A percentile compares a stretch with the other conserved stretches of the same genome.
These are phyloP conservation scores for Arthrobotrys iridis DNA, from an alignment of 2,329 filamentous ascomycete genomes.

Conservation along the genomic window DNA sequence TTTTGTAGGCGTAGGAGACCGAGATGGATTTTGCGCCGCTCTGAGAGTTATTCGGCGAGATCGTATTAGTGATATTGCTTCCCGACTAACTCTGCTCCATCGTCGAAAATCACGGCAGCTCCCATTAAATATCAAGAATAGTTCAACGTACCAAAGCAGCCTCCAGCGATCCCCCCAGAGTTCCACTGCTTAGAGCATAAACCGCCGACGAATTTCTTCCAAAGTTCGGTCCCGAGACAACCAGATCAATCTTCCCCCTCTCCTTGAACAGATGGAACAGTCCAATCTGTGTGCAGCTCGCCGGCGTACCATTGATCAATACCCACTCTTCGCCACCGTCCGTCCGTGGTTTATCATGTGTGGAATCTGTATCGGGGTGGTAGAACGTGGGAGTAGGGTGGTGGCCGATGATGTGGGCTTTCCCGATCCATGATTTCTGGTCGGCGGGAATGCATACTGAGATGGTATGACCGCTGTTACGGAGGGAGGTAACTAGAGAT, in stretches of 20 bases:
- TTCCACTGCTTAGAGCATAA: conserved; percentile 80
- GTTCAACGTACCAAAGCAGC: conserved; percentile 25
- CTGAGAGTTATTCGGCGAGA: not conserved
- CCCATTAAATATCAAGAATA: too few species aligned
- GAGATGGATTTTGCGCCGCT: conserved; percentile 79
- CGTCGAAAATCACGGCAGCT: too few species aligned
- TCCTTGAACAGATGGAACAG: conserved; percentile 81
- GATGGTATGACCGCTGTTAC: conserved; percentile 81
- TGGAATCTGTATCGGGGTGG: conserved; percentile 71
- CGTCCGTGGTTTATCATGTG: conserved; percentile 67
- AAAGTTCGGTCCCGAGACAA: conserved; percentile 81
- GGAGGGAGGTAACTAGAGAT: conserved; percentile 75
- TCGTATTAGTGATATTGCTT: too few species aligned
- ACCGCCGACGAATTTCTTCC: conserved; percentile 83
- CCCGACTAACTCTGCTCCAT: too few species aligned
- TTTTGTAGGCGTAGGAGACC: conserved; percentile 89
- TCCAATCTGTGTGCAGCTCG: conserved; percentile 82
- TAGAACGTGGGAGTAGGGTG: conserved; percentile 87
- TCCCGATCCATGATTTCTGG: conserved; percentile 97
- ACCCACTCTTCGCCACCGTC: conserved; percentile 78
- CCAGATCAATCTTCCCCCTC: conserved; percentile 76
- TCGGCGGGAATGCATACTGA: conserved; percentile 90
- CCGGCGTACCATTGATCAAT: conserved; percentile 81
- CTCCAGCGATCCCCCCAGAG: conserved; percentile 39
- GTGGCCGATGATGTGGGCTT: conserved; percentile 94